Conservation (phyloP, 1,284 basidiomycete genomes). For the Ceraceosorus bombacis region DNA sequence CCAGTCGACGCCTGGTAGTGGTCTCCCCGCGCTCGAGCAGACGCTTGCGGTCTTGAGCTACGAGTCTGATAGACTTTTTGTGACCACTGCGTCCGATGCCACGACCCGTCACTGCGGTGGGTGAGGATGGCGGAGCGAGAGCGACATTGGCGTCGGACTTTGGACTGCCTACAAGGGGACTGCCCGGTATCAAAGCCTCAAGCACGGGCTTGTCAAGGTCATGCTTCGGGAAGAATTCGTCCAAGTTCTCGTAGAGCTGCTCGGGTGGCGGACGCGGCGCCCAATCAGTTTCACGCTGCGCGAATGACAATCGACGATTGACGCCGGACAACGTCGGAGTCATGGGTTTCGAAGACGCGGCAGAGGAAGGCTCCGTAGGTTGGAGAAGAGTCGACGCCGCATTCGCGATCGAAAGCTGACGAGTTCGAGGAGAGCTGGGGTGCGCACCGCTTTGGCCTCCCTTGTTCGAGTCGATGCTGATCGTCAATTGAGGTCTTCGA, state of each 20-base stretch:
- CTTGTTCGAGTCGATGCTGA: constrained; percentile 27
- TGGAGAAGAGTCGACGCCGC: too few species aligned
- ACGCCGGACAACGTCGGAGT: constrained; percentile 5
- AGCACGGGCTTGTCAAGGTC: constrained; percentile 94
- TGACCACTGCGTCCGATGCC: constrained; percentile 32
- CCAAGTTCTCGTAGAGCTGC: constrained; percentile 83
- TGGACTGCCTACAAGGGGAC: constrained; percentile 53
- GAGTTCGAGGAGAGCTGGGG: background rate
- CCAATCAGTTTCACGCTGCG: constrained; percentile 46
- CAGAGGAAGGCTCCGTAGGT: background rate
- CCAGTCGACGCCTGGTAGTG: constrained; percentile 52
- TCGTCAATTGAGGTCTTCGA: constrained; percentile 31
- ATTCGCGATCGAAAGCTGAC: too few species aligned
- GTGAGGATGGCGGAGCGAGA: constrained; percentile 11
- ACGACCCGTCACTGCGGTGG: background rate
- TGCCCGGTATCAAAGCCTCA: constrained; percentile 64
- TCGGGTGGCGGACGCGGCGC: constrained; percentile 80
- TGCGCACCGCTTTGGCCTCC: constrained; percentile 7
- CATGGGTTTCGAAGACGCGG: background rate
- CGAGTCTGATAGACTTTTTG: constrained; percentile 85
- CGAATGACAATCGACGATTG: constrained; percentile 35
- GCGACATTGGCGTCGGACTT: constrained; percentile 14
- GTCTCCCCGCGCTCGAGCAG: constrained; percentile 35
- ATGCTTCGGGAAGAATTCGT: constrained; percentile 91
- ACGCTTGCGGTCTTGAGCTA: constrained; percentile 60